Conservation (phyloP, 2,329 filamentous ascomycete species). For the Nigrograna mackinnonii region DNA sequence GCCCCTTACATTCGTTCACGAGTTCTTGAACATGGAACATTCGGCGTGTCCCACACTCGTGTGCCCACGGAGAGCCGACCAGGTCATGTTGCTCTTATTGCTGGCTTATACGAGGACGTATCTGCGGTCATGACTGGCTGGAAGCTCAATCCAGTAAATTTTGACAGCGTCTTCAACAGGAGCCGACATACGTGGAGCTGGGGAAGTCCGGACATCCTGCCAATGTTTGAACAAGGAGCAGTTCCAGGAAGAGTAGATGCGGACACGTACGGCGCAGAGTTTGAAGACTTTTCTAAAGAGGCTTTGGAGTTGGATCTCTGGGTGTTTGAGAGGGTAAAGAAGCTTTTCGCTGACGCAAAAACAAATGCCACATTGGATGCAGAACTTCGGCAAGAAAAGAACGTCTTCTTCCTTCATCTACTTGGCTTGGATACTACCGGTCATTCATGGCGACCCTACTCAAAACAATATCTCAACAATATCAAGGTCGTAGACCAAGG, state of each 20-base stretch:
- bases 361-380: conserved; percentile 75
- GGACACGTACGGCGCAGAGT: conserved; percentile 80
- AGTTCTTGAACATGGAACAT: conserved; percentile 87
- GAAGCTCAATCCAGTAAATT: conserved; percentile 98
- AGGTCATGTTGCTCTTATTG: conserved; percentile 95
- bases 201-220: conserved; percentile 96
- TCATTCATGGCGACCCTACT: conserved; percentile 86
- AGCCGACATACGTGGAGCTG: conserved; percentile 98
- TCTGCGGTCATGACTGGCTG: conserved; percentile 96
- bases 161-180: conserved; percentile 97
- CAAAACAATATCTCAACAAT: conserved; percentile 92
- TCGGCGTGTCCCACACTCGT: conserved; percentile 94
- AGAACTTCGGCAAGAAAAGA: conserved; percentile 77
- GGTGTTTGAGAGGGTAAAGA: conserved; percentile 95
- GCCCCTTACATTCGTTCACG: conserved; percentile 90
- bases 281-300: conserved; percentile 87
- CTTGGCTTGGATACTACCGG: conserved; percentile 90
- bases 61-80: conserved; percentile 96
- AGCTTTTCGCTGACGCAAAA: conserved; percentile 78
- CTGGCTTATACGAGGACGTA: conserved; percentile 95
- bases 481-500: conserved; percentile 93
- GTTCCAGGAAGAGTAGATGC: conserved; percentile 84
- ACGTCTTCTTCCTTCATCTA: conserved; percentile 94
- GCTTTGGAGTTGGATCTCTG: conserved; percentile 83
- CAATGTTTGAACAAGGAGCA: conserved; percentile 96